phyloP scores from a whole-genome alignment of 345 rosid species.

The Citrus cavaleriei region DNA sequence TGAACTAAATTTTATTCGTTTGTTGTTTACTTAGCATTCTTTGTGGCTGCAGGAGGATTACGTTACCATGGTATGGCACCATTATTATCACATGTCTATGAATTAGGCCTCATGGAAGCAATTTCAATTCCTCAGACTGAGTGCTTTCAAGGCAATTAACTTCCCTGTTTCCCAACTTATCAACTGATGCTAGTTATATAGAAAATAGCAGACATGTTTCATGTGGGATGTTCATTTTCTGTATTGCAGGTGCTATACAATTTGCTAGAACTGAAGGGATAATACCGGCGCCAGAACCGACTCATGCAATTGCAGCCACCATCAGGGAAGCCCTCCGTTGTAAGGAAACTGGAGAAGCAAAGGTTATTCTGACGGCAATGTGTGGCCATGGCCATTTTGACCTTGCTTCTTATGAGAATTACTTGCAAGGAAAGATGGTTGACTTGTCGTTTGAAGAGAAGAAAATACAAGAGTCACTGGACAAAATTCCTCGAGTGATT shows the following conservation, averaged over 20 bases:
- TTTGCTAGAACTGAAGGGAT: constrained; percentile 88
- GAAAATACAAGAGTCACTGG: constrained; percentile 55
- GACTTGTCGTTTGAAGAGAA: constrained; percentile 73
- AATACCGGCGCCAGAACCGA: constrained; percentile 92
- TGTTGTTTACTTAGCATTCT: constrained; percentile 3
- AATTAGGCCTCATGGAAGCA: constrained; percentile 85
- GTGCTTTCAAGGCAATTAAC: constrained; percentile 65
- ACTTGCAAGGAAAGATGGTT: constrained; percentile 65
- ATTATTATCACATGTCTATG: constrained; percentile 74
- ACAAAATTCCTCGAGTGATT: constrained; percentile 57
- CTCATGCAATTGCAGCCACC: constrained; percentile 93
- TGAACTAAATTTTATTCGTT: background rate
- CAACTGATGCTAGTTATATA: background rate
- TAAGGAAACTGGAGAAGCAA: constrained; percentile 71
- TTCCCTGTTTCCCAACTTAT: background rate
- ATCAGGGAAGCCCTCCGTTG: constrained; percentile 85
- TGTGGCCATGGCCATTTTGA: constrained; percentile 99
- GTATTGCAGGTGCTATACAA: constrained; percentile 68
- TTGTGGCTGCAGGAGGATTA: constrained; percentile 57
- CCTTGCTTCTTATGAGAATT: constrained; percentile 74
- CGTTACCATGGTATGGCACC: constrained; percentile 99
- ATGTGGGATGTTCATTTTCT: background rate
- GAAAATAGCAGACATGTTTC: background rate
- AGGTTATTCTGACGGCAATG: constrained; percentile 88
- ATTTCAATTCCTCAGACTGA: constrained; percentile 78